Base-by-base conservation (phyloP, 2,329 filamentous ascomycete genomes). In the Colletotrichum navitas region DNA sequence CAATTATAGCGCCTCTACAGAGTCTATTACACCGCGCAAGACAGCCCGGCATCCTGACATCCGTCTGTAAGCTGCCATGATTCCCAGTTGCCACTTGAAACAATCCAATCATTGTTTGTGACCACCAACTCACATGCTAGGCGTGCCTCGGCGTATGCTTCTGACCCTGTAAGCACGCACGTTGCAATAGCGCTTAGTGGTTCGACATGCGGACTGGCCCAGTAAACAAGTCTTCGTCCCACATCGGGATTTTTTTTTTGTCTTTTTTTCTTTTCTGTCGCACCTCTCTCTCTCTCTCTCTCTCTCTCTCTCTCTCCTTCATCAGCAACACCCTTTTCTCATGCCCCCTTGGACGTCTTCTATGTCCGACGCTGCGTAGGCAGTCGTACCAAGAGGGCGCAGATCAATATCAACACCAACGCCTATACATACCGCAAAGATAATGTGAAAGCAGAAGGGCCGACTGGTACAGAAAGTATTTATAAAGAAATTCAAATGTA, bases 401-500 rank as follows among this genome's bases (percentile, higher is more conserved):
- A 10, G 16, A 29, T 52, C 14, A 29, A 16, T 26, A 29, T 29
- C 49, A 52, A 21, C 26, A 10, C 49, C 14, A 7, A 21, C 12
- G 7, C 26, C 14, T 29, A 32, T 14, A 14, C 26, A 18, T 11
- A 29, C 49, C 26, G 49, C 26, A 2, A 29, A 8, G 14, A 29
- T 6, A 7, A 52, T 52, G 24, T 11, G 26, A 32, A 18, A 29
- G 16, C 26, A 32, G 26, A 18, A 10, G 26, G 14, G 16, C 26
- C 26, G 26, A 21, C 49, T 18, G 14, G 26, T 52, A 52, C 6
- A 52, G 49, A 52, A 52, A 52, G 49, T 52, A 52, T 52, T 52
- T 32, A 52, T 52, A 47, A 29, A 52, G 26, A 18, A 52, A 29
- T 49, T 26, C 24, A 52, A 52, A 52, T 52, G 26, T 52, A 52